Percentiles rank a stretch among this genome's conserved stretches.
phyloP scores from a whole-genome alignment of 805 yeast species.

The Metschnikowia santaceciliae region DNA sequence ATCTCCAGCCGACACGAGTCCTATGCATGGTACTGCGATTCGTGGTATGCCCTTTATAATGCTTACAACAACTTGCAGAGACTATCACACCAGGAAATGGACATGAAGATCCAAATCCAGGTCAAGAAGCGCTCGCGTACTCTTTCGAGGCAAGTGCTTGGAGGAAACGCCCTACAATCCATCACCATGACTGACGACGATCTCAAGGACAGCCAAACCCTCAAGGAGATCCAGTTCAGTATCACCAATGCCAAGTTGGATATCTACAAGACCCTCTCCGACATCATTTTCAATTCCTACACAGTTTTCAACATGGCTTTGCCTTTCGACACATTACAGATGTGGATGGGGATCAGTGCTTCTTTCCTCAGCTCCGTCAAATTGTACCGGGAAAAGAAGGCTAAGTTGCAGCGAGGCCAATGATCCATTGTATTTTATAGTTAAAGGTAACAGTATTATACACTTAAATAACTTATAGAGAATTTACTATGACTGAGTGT shows the following conservation, averaged over 20 bases:
- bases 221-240: slow-evolving; percentile 33
- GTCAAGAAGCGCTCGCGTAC: slow-evolving; percentile 54
- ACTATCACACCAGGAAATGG: slow-evolving; percentile 48
- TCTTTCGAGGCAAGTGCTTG: slow-evolving; percentile 39
- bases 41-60: slow-evolving; percentile 52
- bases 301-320: slow-evolving; percentile 36
- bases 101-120: slow-evolving; percentile 53
- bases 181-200: slow-evolving; percentile 16
- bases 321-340: slow-evolving; percentile 36
- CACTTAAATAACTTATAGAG: too few relatives aligned
- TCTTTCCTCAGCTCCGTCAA: slow-evolving; percentile 35
- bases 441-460: too few relatives aligned
- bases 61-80: slow-evolving; percentile 42
- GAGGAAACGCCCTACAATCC: slow-evolving; percentile 16
- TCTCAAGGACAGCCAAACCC: slow-evolving; percentile 19
- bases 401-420: slow-evolving; percentile 7
- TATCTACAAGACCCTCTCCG: slow-evolving; percentile 36
- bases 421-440: background rate
- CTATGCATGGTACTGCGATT: slow-evolving; percentile 66
- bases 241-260: slow-evolving; percentile 38
- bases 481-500: background rate
- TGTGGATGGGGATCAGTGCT: slow-evolving; percentile 45
- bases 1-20: slow-evolving; percentile 56
- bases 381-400: slow-evolving; percentile 34
- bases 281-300: slow-evolving; percentile 38